These are phyloP conservation scores for Yamadazyma sp. DNA, from an alignment of 805 yeast species.

Conservation along the genomic window DNA sequence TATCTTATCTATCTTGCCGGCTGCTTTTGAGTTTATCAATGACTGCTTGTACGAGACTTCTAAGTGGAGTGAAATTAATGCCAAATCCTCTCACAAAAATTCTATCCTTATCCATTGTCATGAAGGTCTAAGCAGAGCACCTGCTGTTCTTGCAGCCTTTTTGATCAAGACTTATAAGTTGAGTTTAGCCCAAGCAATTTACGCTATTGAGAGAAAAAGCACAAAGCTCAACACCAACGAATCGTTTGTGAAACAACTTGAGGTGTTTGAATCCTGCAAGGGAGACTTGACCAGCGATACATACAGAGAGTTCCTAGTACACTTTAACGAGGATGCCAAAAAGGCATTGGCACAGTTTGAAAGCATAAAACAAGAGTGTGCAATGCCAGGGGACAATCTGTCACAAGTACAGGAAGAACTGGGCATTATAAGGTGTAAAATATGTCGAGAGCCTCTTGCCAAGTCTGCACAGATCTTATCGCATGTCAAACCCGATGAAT, in stretches of 20 bases:
- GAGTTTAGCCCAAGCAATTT: constrained; percentile 58
- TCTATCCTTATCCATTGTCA: constrained; percentile 53
- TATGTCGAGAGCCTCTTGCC: constrained; percentile 75
- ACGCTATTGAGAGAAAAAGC: constrained; percentile 71
- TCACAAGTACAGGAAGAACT: constrained; percentile 12
- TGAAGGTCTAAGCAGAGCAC: constrained; percentile 53
- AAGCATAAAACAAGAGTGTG: constrained; percentile 5
- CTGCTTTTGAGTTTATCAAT: constrained; percentile 60
- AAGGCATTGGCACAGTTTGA: constrained; percentile 32
- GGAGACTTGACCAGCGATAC: constrained; percentile 23
- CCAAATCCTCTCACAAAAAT: constrained; percentile 30
- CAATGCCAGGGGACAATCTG: constrained; percentile 16
- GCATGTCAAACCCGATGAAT: constrained; percentile 67
- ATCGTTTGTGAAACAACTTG: constrained; percentile 71
- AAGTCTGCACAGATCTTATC: constrained; percentile 56
- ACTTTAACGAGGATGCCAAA: constrained; percentile 39
- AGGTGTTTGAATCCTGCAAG: constrained; percentile 50
- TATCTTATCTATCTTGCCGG: constrained; percentile 60
- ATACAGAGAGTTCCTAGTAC: constrained; percentile 29
- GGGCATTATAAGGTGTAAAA: constrained; percentile 64
- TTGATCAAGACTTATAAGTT: constrained; percentile 56
- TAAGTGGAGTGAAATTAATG: constrained; percentile 52
- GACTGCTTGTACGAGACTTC: constrained; percentile 9
- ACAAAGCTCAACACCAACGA: constrained; percentile 55
- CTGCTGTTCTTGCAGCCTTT: constrained; percentile 45